Percentiles rank a stretch among this genome's conserved stretches.
These are phyloP conservation scores for Stygiomarasmius scandens DNA, from an alignment of 1,284 basidiomycete species.

Conservation along the genomic window DNA sequence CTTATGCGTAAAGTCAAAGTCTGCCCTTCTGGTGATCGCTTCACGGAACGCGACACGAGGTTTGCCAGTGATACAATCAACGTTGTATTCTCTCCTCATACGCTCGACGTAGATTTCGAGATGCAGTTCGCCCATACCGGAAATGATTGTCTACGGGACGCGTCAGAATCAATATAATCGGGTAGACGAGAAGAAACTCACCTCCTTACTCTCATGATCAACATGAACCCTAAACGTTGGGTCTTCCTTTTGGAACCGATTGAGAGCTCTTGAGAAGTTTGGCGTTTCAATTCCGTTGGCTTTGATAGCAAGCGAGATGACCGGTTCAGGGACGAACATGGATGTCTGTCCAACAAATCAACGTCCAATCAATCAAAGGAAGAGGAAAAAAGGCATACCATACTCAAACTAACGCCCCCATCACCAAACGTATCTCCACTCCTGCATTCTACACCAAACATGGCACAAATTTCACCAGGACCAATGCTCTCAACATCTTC, in stretches of 20 bases:
- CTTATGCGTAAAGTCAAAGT: constrained; percentile 96
- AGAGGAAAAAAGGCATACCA: constrained; percentile 56
- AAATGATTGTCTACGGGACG: constrained; percentile 87
- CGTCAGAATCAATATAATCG: constrained; percentile 6
- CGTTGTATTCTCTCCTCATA: constrained; percentile 97
- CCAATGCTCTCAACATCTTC: constrained; percentile 96
- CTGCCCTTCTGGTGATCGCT: constrained; percentile 81
- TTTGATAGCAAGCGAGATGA: constrained; percentile 94
- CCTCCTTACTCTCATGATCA: constrained; percentile 93
- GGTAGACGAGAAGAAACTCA: constrained; percentile 28
- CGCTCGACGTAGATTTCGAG: constrained; percentile 99
- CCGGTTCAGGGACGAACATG: constrained; percentile 99
- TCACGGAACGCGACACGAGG: constrained; percentile 98
- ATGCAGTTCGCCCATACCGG: constrained; percentile 99
- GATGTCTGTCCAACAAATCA: constrained; percentile 64
- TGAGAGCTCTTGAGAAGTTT: constrained; percentile 95
- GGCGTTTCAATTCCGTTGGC: constrained; percentile 92
- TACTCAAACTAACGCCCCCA: constrained; percentile 83
- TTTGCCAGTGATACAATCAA: constrained; percentile 92
- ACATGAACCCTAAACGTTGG: constrained; percentile 98
- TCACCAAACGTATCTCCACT: constrained; percentile 99
- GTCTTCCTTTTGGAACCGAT: constrained; percentile 99
- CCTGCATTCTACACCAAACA: constrained; percentile 99
- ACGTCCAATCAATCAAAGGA: neutral
- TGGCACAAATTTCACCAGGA: constrained; percentile 99